Percentiles rank a stretch among this genome's conserved stretches.
Conservation (phyloP, 2,329 filamentous ascomycete species). For the Pseudogymnoascus sp. region DNA sequence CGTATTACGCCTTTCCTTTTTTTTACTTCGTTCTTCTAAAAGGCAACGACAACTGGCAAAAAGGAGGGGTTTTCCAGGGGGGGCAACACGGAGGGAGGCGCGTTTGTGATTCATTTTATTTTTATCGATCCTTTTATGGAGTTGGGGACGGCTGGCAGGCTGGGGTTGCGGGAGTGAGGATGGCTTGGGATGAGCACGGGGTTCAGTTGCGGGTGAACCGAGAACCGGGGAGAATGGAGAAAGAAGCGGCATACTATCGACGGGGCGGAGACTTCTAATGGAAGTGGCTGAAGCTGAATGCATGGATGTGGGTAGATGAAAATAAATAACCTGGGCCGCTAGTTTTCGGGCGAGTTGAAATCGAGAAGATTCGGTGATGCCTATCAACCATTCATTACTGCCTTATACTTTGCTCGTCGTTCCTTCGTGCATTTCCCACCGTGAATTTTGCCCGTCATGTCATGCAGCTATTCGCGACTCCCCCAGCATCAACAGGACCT, state of each 20-base stretch:
- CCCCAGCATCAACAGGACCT: neutral
- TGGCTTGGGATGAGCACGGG: neutral
- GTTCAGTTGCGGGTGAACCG: neutral
- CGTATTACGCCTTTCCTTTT: conserved; percentile 1
- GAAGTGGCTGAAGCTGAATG: neutral
- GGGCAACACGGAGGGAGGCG: neutral
- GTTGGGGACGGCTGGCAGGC: neutral
- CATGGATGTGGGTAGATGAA: neutral
- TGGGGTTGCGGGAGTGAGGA: neutral
- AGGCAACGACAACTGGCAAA: neutral
- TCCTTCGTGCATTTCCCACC: neutral
- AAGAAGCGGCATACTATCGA: neutral
- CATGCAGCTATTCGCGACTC: neutral
- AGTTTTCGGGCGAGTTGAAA: neutral
- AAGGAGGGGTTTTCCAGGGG: neutral
- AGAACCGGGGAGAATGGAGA: neutral
- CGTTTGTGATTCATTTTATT: neutral
- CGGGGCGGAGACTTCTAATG: neutral
- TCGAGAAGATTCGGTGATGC: neutral
- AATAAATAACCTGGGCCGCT: neutral
- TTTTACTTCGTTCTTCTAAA: neutral
- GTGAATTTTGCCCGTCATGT: neutral
- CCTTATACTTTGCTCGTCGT: neutral
- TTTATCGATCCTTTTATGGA: neutral
- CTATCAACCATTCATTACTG: neutral